Percentiles rank a stretch among this genome's conserved stretches.
phyloP scores from a whole-genome alignment of 768 basidiomycete genomes.

The Dacryopinax primogenitus region DNA sequence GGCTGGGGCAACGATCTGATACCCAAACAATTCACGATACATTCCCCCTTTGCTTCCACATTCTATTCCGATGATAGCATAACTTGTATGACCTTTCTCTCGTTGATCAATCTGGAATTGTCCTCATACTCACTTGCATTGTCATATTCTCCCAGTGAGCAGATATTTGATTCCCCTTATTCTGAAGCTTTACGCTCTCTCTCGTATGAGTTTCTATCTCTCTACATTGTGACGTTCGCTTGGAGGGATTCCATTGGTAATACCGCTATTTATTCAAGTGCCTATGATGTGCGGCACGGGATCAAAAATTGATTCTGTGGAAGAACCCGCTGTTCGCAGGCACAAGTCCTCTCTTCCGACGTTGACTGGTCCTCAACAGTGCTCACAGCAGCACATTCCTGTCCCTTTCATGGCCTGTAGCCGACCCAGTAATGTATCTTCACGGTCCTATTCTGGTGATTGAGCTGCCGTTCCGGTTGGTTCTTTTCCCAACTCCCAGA shows the following conservation, averaged over 20 bases:
- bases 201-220: neutral
- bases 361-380: no score
- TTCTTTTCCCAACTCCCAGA: no score
- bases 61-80: neutral
- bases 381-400: no score
- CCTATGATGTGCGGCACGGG: no score
- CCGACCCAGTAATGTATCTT: no score
- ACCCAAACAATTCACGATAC: conserved; percentile 4
- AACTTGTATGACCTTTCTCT: neutral
- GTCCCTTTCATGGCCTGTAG: no score
- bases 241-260: neutral
- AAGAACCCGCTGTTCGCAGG: no score
- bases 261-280: neutral
- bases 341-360: no score
- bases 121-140: conserved; percentile 5
- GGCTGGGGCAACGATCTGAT: conserved; percentile 1
- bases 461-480: no score
- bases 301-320: no score
- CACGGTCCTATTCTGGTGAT: no score
- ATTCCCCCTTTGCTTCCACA: neutral
- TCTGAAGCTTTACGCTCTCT: neutral
- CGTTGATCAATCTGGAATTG: conserved; percentile 9
- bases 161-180: neutral
- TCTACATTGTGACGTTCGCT: neutral
- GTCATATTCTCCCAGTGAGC: neutral